Evolutionary conservation across 768 basidiomycete species (phyloP).

Genomic region (Kondoa subrosea): DNA sequence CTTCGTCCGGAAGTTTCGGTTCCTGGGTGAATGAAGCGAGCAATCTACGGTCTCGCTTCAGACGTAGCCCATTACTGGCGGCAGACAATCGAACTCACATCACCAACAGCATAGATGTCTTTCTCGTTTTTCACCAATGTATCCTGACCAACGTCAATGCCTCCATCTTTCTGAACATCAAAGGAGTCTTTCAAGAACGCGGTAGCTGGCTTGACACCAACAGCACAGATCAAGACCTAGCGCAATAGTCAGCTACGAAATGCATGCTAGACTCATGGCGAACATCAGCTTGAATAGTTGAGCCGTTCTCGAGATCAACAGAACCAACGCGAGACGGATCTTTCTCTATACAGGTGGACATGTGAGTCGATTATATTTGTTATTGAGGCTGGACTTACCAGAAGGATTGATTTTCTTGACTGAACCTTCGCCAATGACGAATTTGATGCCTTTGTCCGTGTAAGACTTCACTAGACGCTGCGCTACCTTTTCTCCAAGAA

Average conservation of each 20-base stretch:
- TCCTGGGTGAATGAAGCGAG: conserved; percentile 5
- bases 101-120: conserved; percentile 18
- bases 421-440: conserved; percentile 37
- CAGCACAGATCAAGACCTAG: conserved; percentile 12
- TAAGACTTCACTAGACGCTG: conserved; percentile 62
- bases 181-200: conserved; percentile 13
- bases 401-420: conserved; percentile 7
- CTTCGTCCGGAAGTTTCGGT: conserved; percentile 3
- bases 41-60: neutral
- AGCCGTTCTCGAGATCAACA: conserved; percentile 16
- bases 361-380: conserved; percentile 47
- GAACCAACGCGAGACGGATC: conserved; percentile 12
- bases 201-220: conserved; percentile 19
- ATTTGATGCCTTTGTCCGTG: conserved; percentile 64
- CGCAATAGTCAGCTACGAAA: too few species aligned
- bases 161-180: conserved; percentile 17
- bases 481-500: conserved; percentile 67
- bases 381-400: neutral
- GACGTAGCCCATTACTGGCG: neutral
- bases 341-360: conserved; percentile 39
- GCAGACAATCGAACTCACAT: neutral
- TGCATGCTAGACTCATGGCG: neutral
- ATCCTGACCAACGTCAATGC: conserved; percentile 17
- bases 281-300: conserved; percentile 12
- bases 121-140: conserved; percentile 15